Evolutionary conservation across 2,329 filamentous ascomycete species (phyloP), one percentile per base, ranked within the genome.

Genomic region (Xylariaceae sp.): DNA sequence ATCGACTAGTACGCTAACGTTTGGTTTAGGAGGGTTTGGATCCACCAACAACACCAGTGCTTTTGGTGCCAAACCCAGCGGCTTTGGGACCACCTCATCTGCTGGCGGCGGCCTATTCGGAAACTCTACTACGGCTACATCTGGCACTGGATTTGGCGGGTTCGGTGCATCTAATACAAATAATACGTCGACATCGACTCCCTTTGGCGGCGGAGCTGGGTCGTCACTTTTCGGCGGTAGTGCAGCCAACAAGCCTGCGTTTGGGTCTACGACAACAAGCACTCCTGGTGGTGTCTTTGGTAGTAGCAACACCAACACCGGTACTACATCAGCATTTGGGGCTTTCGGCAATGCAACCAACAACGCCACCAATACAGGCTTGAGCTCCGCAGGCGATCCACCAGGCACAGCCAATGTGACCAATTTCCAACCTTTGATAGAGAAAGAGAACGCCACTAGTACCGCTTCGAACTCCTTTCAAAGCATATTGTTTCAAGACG

Each of bases 401-500:
- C 81, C 84, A 30, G 89, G 89, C 55, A 92, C 89, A 7, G 85
- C 78, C 11, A 75, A 68, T 52, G 72, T 79, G 3, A 78, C 81
- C n/a, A 79, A 85, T 4, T 95, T 92, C 73, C 73, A 81, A 57
- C 76, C 89, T 0, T 79, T 81, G 46, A 74, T 78, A 26, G 89
- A 95, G 73, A 94, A 92, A 70, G 89, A 95, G 66, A 60, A 44
- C 30, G 72, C 76, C 3, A 82, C 79, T 42, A 79, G 73, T 61
- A 71, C 70, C 19, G 70, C 73, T 53, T 67, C 80, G 64, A 82
- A 87, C 66, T 79, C 86, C 3, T 95, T 87, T 70, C 89, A 94
- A 71, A 92, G 85, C 63, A 83, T 95, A 54, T 75, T 86, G 27
- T 91, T 92, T 70, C 86, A 88, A 73, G 84, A 86, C 29, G 81